Percentiles rank a stretch among this genome's conserved stretches.
Evolutionary conservation across 768 basidiomycete species (phyloP).

Genomic region (Polyporus arcularius): DNA sequence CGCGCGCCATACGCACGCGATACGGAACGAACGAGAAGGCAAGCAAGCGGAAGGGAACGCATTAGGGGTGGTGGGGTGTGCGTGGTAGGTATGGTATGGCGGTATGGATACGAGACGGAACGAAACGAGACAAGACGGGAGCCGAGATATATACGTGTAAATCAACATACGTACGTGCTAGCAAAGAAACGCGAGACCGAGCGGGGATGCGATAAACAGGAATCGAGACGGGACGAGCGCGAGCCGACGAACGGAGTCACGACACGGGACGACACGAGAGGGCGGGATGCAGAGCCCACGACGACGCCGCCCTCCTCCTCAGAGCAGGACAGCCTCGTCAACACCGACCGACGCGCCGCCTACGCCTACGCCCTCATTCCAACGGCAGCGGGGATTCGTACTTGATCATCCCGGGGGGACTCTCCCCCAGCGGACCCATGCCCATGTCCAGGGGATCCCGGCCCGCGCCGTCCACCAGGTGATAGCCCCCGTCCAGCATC

Average conservation of each 20-base stretch:
- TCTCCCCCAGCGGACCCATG: constrained; percentile 15
- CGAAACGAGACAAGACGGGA: not conserved
- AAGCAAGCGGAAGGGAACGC: not conserved
- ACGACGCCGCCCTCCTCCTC: not conserved
- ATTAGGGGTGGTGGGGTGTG: constrained; percentile 10
- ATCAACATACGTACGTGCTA: constrained; percentile 8
- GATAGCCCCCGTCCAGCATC: constrained; percentile 18
- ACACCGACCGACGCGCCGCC: not conserved
- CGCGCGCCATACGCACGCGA: not conserved
- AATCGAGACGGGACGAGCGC: not conserved
- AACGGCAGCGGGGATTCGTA: constrained; percentile 32
- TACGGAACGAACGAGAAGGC: not conserved
- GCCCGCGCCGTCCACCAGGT: constrained; percentile 15
- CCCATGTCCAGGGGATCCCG: constrained; percentile 25
- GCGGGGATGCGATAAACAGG: not conserved
- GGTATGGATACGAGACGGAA: too few relatives aligned
- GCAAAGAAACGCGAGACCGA: not conserved
- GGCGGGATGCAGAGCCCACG: not conserved
- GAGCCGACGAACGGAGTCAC: too few relatives aligned
- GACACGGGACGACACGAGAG: too few relatives aligned
- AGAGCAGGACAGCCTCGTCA: not conserved
- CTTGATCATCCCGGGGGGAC: constrained; percentile 27
- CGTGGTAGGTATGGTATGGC: not conserved
- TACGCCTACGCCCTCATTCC: constrained; percentile 30
- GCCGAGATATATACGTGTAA: constrained; percentile 16